phyloP scores from a whole-genome alignment of 352 stramenopile genomes.

The Globisporangium okanoganense region DNA sequence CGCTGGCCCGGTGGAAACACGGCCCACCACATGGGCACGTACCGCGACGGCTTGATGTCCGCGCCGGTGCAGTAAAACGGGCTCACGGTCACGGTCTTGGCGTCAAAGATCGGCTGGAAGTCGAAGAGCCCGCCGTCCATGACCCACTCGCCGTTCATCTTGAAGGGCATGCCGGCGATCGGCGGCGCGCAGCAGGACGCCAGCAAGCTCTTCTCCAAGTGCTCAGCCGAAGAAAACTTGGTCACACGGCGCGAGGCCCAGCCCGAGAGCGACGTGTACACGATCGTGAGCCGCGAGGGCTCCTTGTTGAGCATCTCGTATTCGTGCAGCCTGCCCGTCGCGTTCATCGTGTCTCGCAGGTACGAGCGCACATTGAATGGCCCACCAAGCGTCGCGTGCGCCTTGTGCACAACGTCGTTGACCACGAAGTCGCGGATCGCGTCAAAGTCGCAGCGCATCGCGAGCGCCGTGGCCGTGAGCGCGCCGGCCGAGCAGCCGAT shows the following conservation, averaged over 20 bases:
- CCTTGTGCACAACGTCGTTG: slow-evolving; percentile 41
- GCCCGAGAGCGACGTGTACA: slow-evolving; percentile 75
- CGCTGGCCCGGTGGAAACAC: slow-evolving; percentile 59
- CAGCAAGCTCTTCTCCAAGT: slow-evolving; percentile 61
- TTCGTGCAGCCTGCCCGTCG: slow-evolving; percentile 34
- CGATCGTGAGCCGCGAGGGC: slow-evolving; percentile 43
- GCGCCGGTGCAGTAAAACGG: slow-evolving; percentile 86
- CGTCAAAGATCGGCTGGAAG: slow-evolving; percentile 77
- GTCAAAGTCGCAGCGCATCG: slow-evolving; percentile 74
- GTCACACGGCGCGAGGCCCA: slow-evolving; percentile 64
- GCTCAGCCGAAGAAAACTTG: slow-evolving; percentile 56
- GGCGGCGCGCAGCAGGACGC: slow-evolving; percentile 78
- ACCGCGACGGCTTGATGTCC: slow-evolving; percentile 88
- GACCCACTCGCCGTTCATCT: slow-evolving; percentile 79
- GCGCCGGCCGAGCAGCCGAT: slow-evolving; percentile 81
- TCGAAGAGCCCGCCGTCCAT: slow-evolving; percentile 84
- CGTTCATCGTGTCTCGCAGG: slow-evolving; percentile 42
- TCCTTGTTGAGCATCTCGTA: slow-evolving; percentile 47
- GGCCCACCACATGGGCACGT: slow-evolving; percentile 87
- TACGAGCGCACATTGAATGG: slow-evolving; percentile 71
- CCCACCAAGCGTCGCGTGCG: slow-evolving; percentile 42
- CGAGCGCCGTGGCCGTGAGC: slow-evolving; percentile 64
- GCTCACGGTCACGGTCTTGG: slow-evolving; percentile 72
- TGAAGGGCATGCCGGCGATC: slow-evolving; percentile 81
- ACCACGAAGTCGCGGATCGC: slow-evolving; percentile 64